Base-by-base conservation (phyloP, 2,329 filamentous ascomycete genomes). In the Blastomyces parvus region DNA sequence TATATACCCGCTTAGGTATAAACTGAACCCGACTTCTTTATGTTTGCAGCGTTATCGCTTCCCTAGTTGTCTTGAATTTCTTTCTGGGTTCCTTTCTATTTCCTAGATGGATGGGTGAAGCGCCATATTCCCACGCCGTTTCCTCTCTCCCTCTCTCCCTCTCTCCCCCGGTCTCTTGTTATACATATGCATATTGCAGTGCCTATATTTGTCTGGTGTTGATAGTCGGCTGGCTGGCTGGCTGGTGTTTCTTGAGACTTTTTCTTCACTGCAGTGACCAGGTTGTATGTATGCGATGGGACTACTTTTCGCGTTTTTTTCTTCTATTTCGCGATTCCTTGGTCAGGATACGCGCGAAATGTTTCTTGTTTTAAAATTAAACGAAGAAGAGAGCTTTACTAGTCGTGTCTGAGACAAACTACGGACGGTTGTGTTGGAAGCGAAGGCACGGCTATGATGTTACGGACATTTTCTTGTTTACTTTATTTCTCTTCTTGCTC, bases 1-100 rank as follows among this genome's bases (percentile, higher is more conserved):
- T 59, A 59, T 59, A 59, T 59, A 59, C 38, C 57, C 57, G 38
- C 40, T 48, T 59, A 36, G 57, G 40, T 59, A 59, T 59, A 33
- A 59, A 30, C 22, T 14, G 36, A 59, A 59, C 3, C n/a, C 19
- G 36, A 22, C 38, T 48, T 59, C 33, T 36, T 36, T 36, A 36
- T 46, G 17, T 46, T 22, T 59, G 50, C 36, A 22, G 57, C 40
- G 25, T 59, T 59, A 48, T 11, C 25, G 25, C 17, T 48, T 59
- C 13, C 8, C n/a, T 22, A 25, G 30, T 17, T 22, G n/a, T 48
- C 57, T 30, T 50, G 3, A 36, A 7, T 50, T 46, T 48, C 13
- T 59, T 57, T 40, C 33, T 17, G 7, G 30, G 3, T 38, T 57
- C 53, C n/a, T 9, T 25, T 40, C 13, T 22, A 13, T 40, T 38